phyloP scores from a whole-genome alignment of 2,329 filamentous ascomycete genomes.

The Pseudogymnoascus sp. region DNA sequence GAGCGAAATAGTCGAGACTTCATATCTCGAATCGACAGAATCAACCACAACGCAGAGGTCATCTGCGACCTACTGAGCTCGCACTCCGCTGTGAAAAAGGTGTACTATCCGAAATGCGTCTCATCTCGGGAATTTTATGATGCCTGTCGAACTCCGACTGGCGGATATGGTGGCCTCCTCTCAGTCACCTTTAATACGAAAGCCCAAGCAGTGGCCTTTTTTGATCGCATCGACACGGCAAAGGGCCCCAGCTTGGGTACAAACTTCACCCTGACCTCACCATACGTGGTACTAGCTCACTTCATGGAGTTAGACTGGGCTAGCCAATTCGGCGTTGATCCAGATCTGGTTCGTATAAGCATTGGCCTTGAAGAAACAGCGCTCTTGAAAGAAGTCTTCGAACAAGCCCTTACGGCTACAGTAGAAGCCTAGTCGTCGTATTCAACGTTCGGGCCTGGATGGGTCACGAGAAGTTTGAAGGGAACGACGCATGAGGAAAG shows the following conservation, averaged over 20 bases:
- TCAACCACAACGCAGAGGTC: slow-evolving; percentile 78
- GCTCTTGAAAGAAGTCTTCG: slow-evolving; percentile 57
- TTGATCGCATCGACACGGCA: slow-evolving; percentile 74
- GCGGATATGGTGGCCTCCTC: slow-evolving; percentile 84
- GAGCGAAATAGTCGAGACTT: slow-evolving; percentile 96
- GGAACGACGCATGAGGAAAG: neutral
- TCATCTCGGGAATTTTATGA: slow-evolving; percentile 69
- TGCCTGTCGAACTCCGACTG: slow-evolving; percentile 60
- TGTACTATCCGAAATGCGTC: slow-evolving; percentile 83
- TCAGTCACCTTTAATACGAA: slow-evolving; percentile 71
- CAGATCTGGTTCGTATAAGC: slow-evolving; percentile 74
- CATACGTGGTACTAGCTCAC: slow-evolving; percentile 87
- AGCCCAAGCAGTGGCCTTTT: slow-evolving; percentile 70
- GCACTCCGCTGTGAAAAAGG: slow-evolving; percentile 58
- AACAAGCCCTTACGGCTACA: slow-evolving; percentile 59
- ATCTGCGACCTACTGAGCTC: slow-evolving; percentile 65
- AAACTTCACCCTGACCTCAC: slow-evolving; percentile 89
- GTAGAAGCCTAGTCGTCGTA: neutral
- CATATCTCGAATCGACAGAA: slow-evolving; percentile 68
- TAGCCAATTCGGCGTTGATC: slow-evolving; percentile 70
- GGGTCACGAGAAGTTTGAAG: neutral
- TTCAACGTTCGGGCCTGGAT: neutral
- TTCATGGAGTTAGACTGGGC: slow-evolving; percentile 92
- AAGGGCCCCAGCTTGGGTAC: slow-evolving; percentile 94
- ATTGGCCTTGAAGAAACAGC: slow-evolving; percentile 77